Conservation (phyloP, 768 basidiomycete genomes). For the Pulveroboletus ravenelii region DNA sequence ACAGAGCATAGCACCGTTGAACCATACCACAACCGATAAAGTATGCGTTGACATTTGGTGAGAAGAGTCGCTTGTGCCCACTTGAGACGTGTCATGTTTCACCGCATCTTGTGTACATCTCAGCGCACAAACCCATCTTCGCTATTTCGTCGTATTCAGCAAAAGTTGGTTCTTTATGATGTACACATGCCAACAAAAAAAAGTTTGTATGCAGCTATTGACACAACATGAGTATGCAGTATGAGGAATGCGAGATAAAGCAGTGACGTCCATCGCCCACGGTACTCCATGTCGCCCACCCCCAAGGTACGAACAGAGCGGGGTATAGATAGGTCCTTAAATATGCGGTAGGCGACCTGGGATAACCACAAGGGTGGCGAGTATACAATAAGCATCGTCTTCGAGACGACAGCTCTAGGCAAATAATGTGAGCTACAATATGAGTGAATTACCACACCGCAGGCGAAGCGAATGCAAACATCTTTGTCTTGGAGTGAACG, state of each 20-base stretch:
- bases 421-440: constrained; percentile 23
- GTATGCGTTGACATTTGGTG: constrained; percentile 5
- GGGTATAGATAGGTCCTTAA: constrained; percentile 36
- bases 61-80: constrained; percentile 3
- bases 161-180: constrained; percentile 27
- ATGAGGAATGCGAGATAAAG: constrained; percentile 29
- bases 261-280: constrained; percentile 18
- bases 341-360: constrained; percentile 19
- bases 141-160: constrained; percentile 19
- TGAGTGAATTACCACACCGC: constrained; percentile 48
- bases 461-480: constrained; percentile 61
- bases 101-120: not conserved
- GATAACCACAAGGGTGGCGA: constrained; percentile 8
- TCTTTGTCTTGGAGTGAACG: constrained; percentile 47
- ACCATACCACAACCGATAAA: not conserved
- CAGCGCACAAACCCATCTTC: no score
- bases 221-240: constrained; percentile 35
- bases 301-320: constrained; percentile 5
- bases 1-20: not conserved
- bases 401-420: constrained; percentile 29
- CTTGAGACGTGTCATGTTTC: constrained; percentile 6
- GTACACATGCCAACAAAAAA: constrained; percentile 34
- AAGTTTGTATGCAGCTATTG: constrained; percentile 32
- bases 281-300: constrained; percentile 25
- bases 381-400: constrained; percentile 23